These are phyloP conservation scores for Papiliotrema laurentii DNA, from an alignment of 1,284 basidiomycete species.

Conservation along the genomic window DNA sequence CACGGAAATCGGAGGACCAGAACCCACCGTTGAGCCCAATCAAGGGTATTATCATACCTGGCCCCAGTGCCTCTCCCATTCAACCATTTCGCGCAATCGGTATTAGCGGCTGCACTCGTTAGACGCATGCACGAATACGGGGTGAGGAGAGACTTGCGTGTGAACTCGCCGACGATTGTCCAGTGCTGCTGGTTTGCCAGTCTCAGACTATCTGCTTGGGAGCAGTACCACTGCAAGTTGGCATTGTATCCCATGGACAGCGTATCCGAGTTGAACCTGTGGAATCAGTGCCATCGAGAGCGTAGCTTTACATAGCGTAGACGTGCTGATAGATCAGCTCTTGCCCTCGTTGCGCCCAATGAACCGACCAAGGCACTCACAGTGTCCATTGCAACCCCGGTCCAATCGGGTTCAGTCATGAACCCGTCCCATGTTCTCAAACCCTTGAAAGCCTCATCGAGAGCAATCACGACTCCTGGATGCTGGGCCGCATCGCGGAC, in stretches of 20 bases:
- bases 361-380: slow-evolving; percentile 41
- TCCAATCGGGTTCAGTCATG: slow-evolving; percentile 50
- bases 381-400: slow-evolving; percentile 37
- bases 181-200: slow-evolving; percentile 56
- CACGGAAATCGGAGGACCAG: not conserved
- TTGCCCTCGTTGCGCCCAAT: slow-evolving; percentile 11
- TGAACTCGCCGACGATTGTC: slow-evolving; percentile 82
- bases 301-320: slow-evolving; percentile 36
- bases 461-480: slow-evolving; percentile 62
- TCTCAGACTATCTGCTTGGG: slow-evolving; percentile 51
- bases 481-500: slow-evolving; percentile 51
- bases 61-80: slow-evolving; percentile 65
- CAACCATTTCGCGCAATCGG: slow-evolving; percentile 48
- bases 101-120: slow-evolving; percentile 23
- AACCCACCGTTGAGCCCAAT: slow-evolving; percentile 36
- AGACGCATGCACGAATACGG: not conserved
- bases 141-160: slow-evolving; percentile 59
- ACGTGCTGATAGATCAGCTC: slow-evolving; percentile 58
- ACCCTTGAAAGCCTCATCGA: slow-evolving; percentile 75
- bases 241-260: slow-evolving; percentile 31
- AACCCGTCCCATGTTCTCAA: slow-evolving; percentile 72
- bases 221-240: slow-evolving; percentile 56
- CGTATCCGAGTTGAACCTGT: slow-evolving; percentile 26
- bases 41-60: slow-evolving; percentile 66
- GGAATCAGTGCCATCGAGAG: not conserved